phyloP scores from a whole-genome alignment of 495 filamentous ascomycete genomes.

The Talaromyces ruber region DNA sequence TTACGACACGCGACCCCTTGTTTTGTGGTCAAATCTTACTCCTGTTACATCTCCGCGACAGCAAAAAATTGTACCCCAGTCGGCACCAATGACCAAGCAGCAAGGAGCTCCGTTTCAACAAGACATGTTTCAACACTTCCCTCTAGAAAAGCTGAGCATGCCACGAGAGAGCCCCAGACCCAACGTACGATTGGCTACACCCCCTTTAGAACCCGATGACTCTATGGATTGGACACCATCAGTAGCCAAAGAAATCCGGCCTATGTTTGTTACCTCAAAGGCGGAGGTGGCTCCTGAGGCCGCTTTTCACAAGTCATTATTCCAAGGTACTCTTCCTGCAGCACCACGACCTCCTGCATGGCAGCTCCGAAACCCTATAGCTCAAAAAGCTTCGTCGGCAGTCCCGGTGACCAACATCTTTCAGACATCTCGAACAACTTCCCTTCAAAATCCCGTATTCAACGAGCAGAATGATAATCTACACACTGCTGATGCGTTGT shows the following conservation, averaged over 20 bases:
- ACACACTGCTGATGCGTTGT: conserved; percentile 20
- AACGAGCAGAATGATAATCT: conserved; percentile 9
- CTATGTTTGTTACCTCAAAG: conserved; percentile 34
- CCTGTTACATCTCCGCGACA: conserved; percentile 25
- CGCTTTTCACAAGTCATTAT: conserved; percentile 40
- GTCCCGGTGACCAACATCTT: conserved; percentile 31
- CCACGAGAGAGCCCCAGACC: conserved; percentile 15
- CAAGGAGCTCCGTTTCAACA: not conserved
- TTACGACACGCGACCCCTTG: conserved; percentile 45
- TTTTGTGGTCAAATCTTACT: conserved; percentile 40
- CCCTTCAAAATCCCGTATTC: not conserved
- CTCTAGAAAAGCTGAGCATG: conserved; percentile 30
- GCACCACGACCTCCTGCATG: conserved; percentile 58
- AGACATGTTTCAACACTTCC: conserved; percentile 23
- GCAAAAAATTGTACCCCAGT: conserved; percentile 9
- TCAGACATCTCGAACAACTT: conserved; percentile 15
- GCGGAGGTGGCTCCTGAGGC: conserved; percentile 22
- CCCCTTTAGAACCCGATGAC: conserved; percentile 33
- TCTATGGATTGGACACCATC: conserved; percentile 81
- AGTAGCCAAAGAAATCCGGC: conserved; percentile 33
- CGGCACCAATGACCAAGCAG: conserved; percentile 12
- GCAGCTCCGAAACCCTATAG: conserved; percentile 50
- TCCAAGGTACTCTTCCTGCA: conserved; percentile 54
- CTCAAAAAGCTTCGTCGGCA: conserved; percentile 23
- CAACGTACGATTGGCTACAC: conserved; percentile 25